Evolutionary conservation across 2,329 filamentous ascomycete genomes (phyloP), one percentile per base, ranked within the genome.

Genomic region (Ramularia endophylla): DNA sequence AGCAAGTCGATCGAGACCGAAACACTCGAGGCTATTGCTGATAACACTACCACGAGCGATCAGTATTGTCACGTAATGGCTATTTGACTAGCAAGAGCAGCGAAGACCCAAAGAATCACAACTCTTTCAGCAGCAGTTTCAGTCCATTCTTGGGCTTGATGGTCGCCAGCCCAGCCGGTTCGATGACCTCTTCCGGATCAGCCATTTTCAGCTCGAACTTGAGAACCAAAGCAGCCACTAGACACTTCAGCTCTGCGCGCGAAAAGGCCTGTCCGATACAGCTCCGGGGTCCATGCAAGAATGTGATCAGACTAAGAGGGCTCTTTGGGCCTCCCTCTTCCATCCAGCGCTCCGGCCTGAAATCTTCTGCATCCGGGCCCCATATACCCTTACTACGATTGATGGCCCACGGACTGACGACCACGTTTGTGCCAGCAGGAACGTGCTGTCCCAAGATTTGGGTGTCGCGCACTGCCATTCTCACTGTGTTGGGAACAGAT

Each of bases 361-460:
- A 61, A 2, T 51, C 43, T 11, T 55, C 53, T 4, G 58, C 58
- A 40, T 61, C 58, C 2, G 48, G 34, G 8, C 59, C 59, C 58
- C 58, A 62, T 8, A 62, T 50, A 4, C 48, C 47, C 8, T 47
- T 36, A 36, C 57, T 51, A 8, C 57, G 57, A 28, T 63, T 57
- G 8, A 62, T 54, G 0, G 58, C 59, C 40, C 57, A 63, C 8
- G 57, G 2, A 78, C 68, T 59, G 75, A 79, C 59, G 81, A 76
- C 41, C 85, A 82, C 35, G 87, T 73, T 9, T 81, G 73, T 65
- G 15, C 44, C 44, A 12, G 29, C 33, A 2, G 44, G 40, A 13
- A 47, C 27, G 22, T 27, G 37, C 7, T 40, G 33, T 8, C 44
- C 44, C 5, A 22, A 41, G 32, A 51, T 40, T 9, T 46, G 43